A percentile compares a stretch with the other conserved stretches of the same genome.
These are phyloP conservation scores for Ogataea salicorniae DNA, from an alignment of 805 yeast genomes.

Conservation along the genomic window DNA sequence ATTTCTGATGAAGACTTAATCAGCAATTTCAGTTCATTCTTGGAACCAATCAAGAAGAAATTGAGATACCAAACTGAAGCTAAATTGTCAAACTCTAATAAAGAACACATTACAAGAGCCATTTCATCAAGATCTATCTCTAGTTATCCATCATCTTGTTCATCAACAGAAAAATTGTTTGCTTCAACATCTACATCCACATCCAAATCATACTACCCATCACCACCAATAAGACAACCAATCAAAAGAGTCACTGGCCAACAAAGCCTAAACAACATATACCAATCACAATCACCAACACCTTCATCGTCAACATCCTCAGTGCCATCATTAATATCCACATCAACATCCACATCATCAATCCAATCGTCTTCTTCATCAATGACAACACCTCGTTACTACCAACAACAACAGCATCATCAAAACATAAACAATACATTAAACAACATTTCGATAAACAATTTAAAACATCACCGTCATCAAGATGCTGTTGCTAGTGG, in stretches of 20 bases:
- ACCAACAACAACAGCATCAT: too few relatives aligned
- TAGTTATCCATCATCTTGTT: constrained; percentile 10
- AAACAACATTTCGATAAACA: too few relatives aligned
- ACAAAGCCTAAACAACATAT: constrained; percentile 10
- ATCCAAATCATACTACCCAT: background rate
- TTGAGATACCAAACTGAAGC: constrained; percentile 26
- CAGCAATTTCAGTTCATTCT: constrained; percentile 65
- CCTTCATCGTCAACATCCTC: constrained; percentile 30
- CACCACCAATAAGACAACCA: background rate
- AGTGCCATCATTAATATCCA: constrained; percentile 30
- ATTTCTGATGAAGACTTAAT: constrained; percentile 68
- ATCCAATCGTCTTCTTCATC: constrained; percentile 12
- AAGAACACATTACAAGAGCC: constrained; percentile 4
- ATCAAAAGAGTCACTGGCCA: constrained; percentile 12
- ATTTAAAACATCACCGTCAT: constrained; percentile 3
- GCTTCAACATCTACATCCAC: background rate
- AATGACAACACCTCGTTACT: too few relatives aligned
- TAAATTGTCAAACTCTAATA: constrained; percentile 3
- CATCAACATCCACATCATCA: constrained; percentile 31
- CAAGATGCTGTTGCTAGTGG: too few relatives aligned
- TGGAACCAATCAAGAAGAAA: constrained; percentile 63
- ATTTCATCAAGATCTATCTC: background rate
- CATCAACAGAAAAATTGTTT: constrained; percentile 3
- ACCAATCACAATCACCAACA: constrained; percentile 10
- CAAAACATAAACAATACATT: too few relatives aligned